These are phyloP conservation scores for Achlya hypogyna DNA, from an alignment of 352 stramenopile genomes.

Conservation along the genomic window DNA sequence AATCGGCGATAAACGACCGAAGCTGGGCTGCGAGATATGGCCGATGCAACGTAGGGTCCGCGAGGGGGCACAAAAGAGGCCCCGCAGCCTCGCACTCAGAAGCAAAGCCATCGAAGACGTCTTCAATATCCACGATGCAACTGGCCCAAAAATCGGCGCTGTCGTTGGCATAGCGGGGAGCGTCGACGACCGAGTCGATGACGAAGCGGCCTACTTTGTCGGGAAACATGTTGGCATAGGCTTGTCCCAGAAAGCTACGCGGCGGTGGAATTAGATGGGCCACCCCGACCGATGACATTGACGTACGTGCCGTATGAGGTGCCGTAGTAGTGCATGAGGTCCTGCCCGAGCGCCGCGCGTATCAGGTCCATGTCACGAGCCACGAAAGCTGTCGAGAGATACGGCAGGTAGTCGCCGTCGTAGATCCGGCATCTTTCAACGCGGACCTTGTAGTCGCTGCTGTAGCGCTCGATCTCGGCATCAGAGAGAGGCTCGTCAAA, in stretches of 20 bases:
- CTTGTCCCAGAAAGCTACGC: neutral
- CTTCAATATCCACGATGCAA: neutral
- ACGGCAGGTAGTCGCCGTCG: constrained; percentile 11
- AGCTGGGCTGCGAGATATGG: no score
- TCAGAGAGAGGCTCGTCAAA: neutral
- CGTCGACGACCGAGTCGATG: constrained; percentile 13
- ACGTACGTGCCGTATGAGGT: constrained; percentile 18
- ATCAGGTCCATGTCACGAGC: constrained; percentile 18
- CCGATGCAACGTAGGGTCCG: no score
- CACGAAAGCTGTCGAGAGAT: constrained; percentile 1
- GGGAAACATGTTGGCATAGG: constrained; percentile 19
- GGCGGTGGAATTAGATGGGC: neutral
- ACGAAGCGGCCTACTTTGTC: constrained; percentile 7
- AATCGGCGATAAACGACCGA: no score
- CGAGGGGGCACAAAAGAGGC: no score
- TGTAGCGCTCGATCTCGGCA: neutral
- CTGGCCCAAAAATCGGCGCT: neutral
- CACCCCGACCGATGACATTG: neutral
- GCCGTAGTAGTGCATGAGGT: constrained; percentile 10
- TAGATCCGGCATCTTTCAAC: neutral
- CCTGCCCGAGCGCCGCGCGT: neutral
- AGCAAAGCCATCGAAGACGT: neutral
- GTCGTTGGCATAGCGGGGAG: neutral
- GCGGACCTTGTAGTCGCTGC: neutral
- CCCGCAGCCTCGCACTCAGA: no score